Evolutionary conservation across 345 rosid genomes (phyloP).

Genomic region (Populus tremula): DNA sequence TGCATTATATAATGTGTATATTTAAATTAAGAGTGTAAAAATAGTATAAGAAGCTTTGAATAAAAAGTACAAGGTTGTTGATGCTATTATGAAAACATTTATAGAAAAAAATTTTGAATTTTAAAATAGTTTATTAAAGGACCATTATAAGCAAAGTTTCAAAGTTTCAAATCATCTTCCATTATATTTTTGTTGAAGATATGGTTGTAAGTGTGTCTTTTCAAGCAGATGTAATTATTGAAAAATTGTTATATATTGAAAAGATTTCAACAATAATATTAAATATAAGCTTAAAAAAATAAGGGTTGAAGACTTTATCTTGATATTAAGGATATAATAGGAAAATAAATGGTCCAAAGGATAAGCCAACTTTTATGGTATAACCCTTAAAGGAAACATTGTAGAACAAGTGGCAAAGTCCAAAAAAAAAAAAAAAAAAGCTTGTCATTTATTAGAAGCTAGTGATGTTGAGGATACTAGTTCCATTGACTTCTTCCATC

Average conservation of each 20-base stretch:
- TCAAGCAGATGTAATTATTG: background rate
- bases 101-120: background rate
- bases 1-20: background rate
- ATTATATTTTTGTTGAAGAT: background rate
- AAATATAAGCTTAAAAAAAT: background rate
- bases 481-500: too few relatives aligned
- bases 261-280: background rate
- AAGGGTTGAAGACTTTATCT: too few relatives aligned
- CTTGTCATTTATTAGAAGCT: too few relatives aligned
- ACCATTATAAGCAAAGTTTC: background rate
- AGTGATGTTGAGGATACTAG: too few relatives aligned
- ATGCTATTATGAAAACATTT: background rate
- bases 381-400: too few relatives aligned
- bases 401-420: too few relatives aligned
- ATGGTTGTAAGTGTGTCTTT: background rate
- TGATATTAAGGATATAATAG: too few relatives aligned
- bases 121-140: background rate
- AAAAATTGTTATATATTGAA: background rate
- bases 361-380: too few relatives aligned
- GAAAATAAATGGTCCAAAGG: too few relatives aligned
- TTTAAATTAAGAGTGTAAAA: too few relatives aligned
- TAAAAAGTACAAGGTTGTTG: background rate
- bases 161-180: constrained; percentile 2
- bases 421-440: too few relatives aligned
- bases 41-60: background rate